A percentile compares a stretch with the other conserved stretches of the same genome.
phyloP scores from a whole-genome alignment of 2,329 filamentous ascomycete genomes.

The Geosmithia putterillii region DNA sequence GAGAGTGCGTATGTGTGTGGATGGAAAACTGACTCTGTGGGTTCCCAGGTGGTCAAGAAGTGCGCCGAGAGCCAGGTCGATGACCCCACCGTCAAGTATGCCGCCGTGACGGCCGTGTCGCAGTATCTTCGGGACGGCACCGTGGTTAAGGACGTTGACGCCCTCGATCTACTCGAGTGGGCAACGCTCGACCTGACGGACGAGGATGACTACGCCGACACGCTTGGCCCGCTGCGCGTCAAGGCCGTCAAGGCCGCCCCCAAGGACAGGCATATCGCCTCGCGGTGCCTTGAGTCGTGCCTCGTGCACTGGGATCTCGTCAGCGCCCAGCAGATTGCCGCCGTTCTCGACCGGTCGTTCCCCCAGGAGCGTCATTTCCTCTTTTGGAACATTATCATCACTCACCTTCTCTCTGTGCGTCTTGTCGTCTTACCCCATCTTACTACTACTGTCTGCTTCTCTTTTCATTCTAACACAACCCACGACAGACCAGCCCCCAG shows the following conservation, averaged over 20 bases:
- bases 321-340: slow-evolving; percentile 47
- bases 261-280: slow-evolving; percentile 26
- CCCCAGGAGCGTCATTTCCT: slow-evolving; percentile 33
- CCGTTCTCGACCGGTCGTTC: slow-evolving; percentile 37
- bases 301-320: slow-evolving; percentile 41
- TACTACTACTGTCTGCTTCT: neutral
- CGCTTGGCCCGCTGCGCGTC: slow-evolving; percentile 35
- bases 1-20: too few species aligned
- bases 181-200: slow-evolving; percentile 25
- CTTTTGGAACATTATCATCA: slow-evolving; percentile 43
- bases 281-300: slow-evolving; percentile 38
- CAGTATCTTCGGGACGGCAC: slow-evolving; percentile 32
- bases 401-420: slow-evolving; percentile 39
- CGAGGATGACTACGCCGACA: slow-evolving; percentile 29
- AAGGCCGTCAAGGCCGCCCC: slow-evolving; percentile 41
- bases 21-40: neutral
- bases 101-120: slow-evolving; percentile 29
- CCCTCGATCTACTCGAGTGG: slow-evolving; percentile 43
- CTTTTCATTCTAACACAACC: neutral
- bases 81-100: slow-evolving; percentile 30
- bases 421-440: neutral
- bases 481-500: slow-evolving; percentile 28
- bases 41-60: slow-evolving; percentile 30
- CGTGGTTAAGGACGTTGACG: slow-evolving; percentile 34
- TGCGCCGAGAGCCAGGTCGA: slow-evolving; percentile 41